phyloP scores from a whole-genome alignment of 176 grass and related monocot species.

The Otatea glauca region DNA sequence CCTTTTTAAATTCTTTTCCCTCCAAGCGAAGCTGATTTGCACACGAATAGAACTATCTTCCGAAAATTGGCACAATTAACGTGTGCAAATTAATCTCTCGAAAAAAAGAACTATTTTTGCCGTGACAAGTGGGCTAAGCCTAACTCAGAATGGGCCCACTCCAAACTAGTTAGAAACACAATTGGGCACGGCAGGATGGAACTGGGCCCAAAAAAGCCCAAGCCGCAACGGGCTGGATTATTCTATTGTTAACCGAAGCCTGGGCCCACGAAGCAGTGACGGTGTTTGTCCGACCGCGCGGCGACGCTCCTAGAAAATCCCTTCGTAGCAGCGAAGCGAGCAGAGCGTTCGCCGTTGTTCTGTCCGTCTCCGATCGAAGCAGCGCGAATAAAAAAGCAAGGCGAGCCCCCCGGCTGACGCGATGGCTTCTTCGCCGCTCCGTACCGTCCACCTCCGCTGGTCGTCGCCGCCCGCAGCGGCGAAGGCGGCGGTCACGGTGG shows the following conservation, averaged over 20 bases:
- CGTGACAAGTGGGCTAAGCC: not conserved
- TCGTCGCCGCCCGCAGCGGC: not conserved
- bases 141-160: not conserved
- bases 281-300: not conserved
- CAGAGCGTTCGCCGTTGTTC: constrained; percentile 48
- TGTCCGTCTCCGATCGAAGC: not conserved
- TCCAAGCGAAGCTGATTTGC: not conserved
- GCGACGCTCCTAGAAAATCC: constrained; percentile 44
- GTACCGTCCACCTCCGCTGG: constrained; percentile 31
- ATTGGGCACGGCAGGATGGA: not conserved
- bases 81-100: not conserved
- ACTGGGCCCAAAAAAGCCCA: not conserved
- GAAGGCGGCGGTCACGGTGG: constrained; percentile 30
- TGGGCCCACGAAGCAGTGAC: not conserved
- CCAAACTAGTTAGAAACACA: not conserved
- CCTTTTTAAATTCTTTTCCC: too few species aligned
- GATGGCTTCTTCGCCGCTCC: constrained; percentile 14
- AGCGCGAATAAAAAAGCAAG: not conserved
- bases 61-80: too few species aligned
- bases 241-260: not conserved
- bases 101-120: not conserved
- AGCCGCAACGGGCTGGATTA: not conserved
- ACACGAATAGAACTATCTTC: not conserved
- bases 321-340: not conserved
- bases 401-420: not conserved